A percentile compares a stretch with the other conserved stretches of the same genome.
Conservation (phyloP, 1,284 basidiomycete species). For the Pseudozyma thailandica region DNA sequence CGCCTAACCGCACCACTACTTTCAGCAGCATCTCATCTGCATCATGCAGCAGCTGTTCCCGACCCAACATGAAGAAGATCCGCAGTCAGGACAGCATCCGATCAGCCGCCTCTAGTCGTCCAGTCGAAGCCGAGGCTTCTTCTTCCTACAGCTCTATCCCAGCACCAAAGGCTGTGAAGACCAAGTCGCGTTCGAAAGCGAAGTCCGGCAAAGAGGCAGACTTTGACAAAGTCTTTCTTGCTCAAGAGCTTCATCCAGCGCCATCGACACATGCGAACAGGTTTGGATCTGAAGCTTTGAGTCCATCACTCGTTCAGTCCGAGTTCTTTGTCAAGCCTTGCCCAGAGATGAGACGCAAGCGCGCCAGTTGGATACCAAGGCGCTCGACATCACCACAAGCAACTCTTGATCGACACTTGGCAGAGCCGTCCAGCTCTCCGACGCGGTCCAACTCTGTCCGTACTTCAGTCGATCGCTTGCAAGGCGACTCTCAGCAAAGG, state of each 20-base stretch:
- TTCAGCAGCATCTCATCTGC: constrained; percentile 42
- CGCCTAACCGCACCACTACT: constrained; percentile 29
- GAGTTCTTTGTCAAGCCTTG: constrained; percentile 7
- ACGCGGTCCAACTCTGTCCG: not conserved
- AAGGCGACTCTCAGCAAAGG: not conserved
- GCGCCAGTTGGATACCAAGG: constrained; percentile 13
- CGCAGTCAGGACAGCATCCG: constrained; percentile 40
- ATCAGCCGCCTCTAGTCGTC: constrained; percentile 14
- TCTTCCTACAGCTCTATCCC: constrained; percentile 13
- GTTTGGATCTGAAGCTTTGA: not conserved
- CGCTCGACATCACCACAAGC: constrained; percentile 22
- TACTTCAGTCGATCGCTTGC: constrained; percentile 8
- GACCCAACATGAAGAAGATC: constrained; percentile 25
- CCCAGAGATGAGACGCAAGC: constrained; percentile 13
- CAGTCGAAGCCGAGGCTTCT: constrained; percentile 10
- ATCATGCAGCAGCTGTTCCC: constrained; percentile 22
- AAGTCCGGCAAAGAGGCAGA: constrained; percentile 44
- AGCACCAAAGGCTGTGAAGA: constrained; percentile 20
- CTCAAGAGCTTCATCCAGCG: constrained; percentile 60
- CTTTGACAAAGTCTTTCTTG: constrained; percentile 63
- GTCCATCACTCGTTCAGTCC: constrained; percentile 6
- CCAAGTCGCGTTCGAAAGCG: constrained; percentile 38
- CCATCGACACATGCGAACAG: not conserved
- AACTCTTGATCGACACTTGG: constrained; percentile 1
- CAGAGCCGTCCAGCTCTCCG: not conserved